Conservation (phyloP, 2,329 filamentous ascomycete species). For the Fusarium graminum region DNA sequence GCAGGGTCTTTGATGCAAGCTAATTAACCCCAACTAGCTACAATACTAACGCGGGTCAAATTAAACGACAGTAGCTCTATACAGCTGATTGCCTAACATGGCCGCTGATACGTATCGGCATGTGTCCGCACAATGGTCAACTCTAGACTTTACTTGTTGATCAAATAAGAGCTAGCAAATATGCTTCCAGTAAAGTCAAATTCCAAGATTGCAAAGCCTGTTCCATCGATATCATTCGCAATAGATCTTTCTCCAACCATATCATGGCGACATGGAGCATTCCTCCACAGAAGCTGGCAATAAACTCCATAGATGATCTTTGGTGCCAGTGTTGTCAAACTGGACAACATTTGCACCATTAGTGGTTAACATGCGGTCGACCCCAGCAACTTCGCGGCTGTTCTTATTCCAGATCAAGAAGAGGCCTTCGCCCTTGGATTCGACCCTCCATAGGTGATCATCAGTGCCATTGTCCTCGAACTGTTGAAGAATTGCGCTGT, state of each 20-base stretch:
- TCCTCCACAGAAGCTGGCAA: background rate
- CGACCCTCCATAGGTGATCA: background rate
- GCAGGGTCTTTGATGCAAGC: too few species aligned
- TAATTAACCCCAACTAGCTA: too few species aligned
- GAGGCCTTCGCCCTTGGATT: background rate
- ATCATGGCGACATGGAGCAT: background rate
- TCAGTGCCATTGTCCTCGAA: conserved; percentile 1
- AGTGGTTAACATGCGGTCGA: background rate
- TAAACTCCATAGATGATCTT: background rate
- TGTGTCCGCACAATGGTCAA: too few species aligned
- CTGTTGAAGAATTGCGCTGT: background rate
- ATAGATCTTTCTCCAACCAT: background rate
- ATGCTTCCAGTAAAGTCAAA: too few species aligned
- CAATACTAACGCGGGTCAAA: too few species aligned
- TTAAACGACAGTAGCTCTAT: too few species aligned
- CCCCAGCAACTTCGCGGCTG: background rate
- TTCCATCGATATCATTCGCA: background rate
- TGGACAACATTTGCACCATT: background rate
- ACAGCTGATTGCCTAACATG: too few species aligned
- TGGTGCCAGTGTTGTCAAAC: background rate
- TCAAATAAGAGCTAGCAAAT: too few species aligned
- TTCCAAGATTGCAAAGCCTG: too few species aligned
- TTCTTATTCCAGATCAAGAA: background rate
- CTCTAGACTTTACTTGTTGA: too few species aligned
- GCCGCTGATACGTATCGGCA: too few species aligned